phyloP scores from a whole-genome alignment of 2,329 filamentous ascomycete species.

The Daldinia sp. region DNA sequence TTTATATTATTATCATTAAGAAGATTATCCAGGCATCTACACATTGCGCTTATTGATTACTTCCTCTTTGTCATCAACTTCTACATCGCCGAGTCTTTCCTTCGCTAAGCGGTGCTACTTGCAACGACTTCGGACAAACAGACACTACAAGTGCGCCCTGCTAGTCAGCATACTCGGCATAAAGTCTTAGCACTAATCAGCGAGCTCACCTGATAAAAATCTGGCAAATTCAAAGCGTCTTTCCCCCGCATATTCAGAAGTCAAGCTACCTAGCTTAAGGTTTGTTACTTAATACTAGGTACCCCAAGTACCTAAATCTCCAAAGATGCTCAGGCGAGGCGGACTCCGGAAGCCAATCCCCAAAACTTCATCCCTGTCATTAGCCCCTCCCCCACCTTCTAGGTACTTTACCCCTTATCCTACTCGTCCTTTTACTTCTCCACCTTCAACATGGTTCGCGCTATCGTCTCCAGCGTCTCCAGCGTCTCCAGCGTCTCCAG shows the following conservation, averaged over 20 bases:
- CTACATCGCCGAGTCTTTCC: slow-evolving; percentile 2
- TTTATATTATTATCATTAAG: too few relatives aligned
- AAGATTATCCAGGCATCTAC: neutral
- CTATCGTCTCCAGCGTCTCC: neutral
- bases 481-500: neutral
- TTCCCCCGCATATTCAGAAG: neutral
- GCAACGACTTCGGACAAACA: slow-evolving; percentile 1
- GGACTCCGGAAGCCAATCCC: slow-evolving; percentile 7
- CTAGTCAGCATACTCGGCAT: neutral
- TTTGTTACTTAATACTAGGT: neutral
- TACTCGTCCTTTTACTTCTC: slow-evolving; percentile 12
- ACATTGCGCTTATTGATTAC: neutral
- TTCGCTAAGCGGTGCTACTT: neutral
- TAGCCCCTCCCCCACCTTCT: slow-evolving; percentile 19
- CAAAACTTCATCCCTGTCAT: slow-evolving; percentile 5
- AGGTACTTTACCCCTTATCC: slow-evolving; percentile 10
- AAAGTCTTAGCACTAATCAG: neutral
- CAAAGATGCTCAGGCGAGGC: slow-evolving; percentile 16
- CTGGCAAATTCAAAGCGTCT: neutral
- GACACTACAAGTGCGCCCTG: neutral
- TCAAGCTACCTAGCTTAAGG: neutral
- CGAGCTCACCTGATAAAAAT: too few relatives aligned
- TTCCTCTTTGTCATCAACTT: neutral
- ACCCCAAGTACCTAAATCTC: slow-evolving; percentile 13
- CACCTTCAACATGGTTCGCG: slow-evolving; percentile 6